Evolutionary conservation across 306 rosid genomes (phyloP).

Genomic region (Sicyos edulis): DNA sequence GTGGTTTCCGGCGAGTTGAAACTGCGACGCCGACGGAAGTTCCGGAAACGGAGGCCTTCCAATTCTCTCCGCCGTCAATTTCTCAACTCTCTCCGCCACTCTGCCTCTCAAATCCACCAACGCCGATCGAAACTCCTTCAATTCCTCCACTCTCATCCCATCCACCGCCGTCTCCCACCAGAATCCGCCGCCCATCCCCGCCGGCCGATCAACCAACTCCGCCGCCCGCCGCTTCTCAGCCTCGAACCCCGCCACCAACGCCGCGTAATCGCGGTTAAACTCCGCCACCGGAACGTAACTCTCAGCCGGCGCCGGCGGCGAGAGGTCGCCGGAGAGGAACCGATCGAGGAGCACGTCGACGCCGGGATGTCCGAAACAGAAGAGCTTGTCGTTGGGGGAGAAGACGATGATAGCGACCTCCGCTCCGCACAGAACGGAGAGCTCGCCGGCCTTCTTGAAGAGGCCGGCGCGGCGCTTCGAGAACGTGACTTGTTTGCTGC

Average conservation of each 20-base stretch:
- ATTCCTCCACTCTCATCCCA: background rate
- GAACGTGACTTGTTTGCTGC: slow-evolving; percentile 30
- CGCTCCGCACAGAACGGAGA: slow-evolving; percentile 40
- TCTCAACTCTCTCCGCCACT: background rate
- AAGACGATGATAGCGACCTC: slow-evolving; percentile 34
- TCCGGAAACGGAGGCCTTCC: background rate
- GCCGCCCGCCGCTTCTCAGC: background rate
- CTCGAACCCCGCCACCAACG: background rate
- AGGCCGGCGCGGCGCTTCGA: slow-evolving; percentile 43
- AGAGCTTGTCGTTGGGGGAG: slow-evolving; percentile 38
- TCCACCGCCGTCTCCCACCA: background rate
- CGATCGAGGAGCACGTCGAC: background rate
- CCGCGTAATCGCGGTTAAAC: background rate
- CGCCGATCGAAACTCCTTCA: background rate
- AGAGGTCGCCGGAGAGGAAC: background rate
- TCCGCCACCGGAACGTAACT: background rate
- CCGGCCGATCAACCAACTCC: background rate
- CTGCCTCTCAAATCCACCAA: background rate
- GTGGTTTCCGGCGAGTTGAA: background rate
- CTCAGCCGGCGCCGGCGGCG: slow-evolving; percentile 7
- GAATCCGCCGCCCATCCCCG: background rate
- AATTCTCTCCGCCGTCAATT: background rate
- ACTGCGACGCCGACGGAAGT: background rate
- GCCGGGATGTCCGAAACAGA: slow-evolving; percentile 20
- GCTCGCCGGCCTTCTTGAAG: slow-evolving; percentile 54